A percentile compares a stretch with the other conserved stretches of the same genome.
phyloP scores from a whole-genome alignment of 106 monocot genomes.

The Iris macrosiphon region DNA sequence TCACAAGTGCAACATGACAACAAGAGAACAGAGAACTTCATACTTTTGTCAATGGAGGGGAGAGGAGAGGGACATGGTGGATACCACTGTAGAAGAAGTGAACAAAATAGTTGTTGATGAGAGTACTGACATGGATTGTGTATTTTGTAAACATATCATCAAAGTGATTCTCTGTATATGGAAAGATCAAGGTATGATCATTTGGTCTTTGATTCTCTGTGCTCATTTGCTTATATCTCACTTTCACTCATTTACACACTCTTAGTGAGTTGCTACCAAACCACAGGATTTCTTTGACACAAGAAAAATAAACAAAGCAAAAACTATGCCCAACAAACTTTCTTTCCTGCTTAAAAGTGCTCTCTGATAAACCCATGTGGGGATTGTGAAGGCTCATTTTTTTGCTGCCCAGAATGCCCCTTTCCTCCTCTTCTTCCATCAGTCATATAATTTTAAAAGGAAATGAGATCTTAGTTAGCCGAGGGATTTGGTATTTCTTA shows the following conservation, averaged over 20 bases:
- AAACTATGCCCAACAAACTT: neutral
- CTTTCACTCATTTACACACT: neutral
- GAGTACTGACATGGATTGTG: conserved; percentile 11
- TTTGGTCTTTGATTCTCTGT: neutral
- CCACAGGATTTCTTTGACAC: neutral
- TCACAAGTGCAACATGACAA: conserved; percentile 21
- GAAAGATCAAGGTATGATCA: neutral
- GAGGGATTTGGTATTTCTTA: too few relatives aligned
- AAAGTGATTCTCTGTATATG: neutral
- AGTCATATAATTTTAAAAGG: neutral
- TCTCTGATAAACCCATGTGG: conserved; percentile 6
- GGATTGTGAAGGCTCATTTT: neutral
- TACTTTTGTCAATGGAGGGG: conserved; percentile 11
- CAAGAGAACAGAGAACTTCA: conserved; percentile 14
- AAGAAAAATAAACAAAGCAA: neutral
- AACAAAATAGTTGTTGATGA: too few relatives aligned
- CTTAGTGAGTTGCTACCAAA: neutral
- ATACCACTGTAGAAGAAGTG: too few relatives aligned
- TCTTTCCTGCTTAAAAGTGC: conserved; percentile 14
- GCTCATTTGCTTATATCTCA: neutral
- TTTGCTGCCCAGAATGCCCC: conserved; percentile 1
- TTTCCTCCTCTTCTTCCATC: neutral
- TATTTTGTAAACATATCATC: neutral
- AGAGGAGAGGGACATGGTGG: conserved; percentile 5
- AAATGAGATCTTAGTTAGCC: neutral